Conservation (phyloP, 2,329 filamentous ascomycete species). For the Fusarium oligoseptatum region DNA sequence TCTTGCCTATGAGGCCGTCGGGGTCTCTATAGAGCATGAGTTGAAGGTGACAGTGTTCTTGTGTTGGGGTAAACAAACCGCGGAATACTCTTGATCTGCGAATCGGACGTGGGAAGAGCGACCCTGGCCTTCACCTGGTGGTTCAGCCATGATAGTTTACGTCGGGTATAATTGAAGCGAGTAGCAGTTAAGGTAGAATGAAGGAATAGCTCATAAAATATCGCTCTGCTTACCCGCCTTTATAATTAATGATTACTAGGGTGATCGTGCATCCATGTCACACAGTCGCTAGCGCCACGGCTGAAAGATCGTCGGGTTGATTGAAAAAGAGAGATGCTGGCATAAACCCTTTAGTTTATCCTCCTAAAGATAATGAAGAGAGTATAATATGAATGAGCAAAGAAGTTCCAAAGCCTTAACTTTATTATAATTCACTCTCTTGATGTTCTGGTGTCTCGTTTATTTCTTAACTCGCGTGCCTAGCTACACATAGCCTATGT, state of each 20-base stretch:
- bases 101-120: conserved; percentile 35
- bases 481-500: no score
- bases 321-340: no score
- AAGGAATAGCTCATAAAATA: background rate
- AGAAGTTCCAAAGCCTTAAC: no score
- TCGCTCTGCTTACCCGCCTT: background rate
- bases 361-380: no score
- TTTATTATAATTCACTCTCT: no score
- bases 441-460: no score
- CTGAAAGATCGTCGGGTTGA: background rate
- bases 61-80: conserved; percentile 25
- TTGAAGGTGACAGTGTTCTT: background rate
- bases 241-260: background rate
- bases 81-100: conserved; percentile 35
- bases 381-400: no score
- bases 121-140: conserved; percentile 17
- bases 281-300: background rate
- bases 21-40: conserved; percentile 23
- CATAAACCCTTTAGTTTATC: no score
- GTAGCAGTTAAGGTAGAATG: background rate
- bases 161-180: background rate
- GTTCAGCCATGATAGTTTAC: conserved; percentile 17
- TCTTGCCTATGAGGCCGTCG: conserved; percentile 15
- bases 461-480: no score
- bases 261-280: background rate